Conservation (phyloP, 2,329 filamentous ascomycete genomes). For the Macroventuria anomochaeta region DNA sequence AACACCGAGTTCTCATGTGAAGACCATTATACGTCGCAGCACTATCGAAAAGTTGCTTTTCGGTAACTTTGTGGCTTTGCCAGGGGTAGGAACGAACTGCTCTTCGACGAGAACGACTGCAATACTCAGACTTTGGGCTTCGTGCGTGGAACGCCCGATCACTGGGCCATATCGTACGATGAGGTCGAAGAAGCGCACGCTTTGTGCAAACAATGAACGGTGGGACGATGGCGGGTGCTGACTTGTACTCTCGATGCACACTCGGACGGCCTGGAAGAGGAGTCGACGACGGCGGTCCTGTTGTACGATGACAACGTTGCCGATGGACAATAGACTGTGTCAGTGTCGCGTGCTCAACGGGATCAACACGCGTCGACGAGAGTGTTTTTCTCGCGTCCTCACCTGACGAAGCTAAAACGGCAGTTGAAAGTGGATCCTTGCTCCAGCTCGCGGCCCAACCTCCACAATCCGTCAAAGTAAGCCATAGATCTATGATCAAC, state of each 20-base stretch:
- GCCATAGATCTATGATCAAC: neutral
- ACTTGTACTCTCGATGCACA: too few relatives aligned
- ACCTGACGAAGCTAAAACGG: neutral
- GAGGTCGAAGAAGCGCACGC: neutral
- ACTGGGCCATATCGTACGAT: neutral
- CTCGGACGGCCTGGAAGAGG: neutral
- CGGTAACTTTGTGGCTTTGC: neutral
- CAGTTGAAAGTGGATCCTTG: neutral
- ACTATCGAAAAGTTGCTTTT: conserved; percentile 4
- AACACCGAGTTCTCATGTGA: conserved; percentile 9
- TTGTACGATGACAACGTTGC: neutral
- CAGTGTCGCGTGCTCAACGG: neutral
- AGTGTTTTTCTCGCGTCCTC: neutral
- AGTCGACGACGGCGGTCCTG: neutral
- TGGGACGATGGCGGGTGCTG: neutral
- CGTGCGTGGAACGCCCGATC: neutral
- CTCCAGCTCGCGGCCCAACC: neutral
- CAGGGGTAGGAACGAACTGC: neutral
- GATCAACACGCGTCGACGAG: too few relatives aligned
- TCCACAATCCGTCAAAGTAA: neutral
- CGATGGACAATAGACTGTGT: neutral
- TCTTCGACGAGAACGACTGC: neutral
- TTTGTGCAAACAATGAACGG: neutral
- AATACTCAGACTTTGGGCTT: neutral
- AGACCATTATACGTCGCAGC: neutral